A percentile compares a stretch with the other conserved stretches of the same genome.
Conservation (phyloP, 2,329 filamentous ascomycete genomes). For the Triangularia verruculosa region DNA sequence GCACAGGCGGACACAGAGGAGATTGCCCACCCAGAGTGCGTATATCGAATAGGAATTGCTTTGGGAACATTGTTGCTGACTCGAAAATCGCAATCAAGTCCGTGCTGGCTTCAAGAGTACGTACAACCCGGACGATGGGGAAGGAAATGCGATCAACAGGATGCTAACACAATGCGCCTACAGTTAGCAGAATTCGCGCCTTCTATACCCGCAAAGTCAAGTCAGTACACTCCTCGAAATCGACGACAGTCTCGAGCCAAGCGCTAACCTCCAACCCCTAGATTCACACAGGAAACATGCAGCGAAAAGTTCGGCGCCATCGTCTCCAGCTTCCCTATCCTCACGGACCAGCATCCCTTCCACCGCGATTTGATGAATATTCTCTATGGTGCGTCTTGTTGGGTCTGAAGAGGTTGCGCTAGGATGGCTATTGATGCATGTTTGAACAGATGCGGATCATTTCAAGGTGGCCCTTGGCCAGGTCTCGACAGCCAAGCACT, state of each 20-base stretch:
- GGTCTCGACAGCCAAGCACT: constrained; percentile 89
- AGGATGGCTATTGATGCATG: constrained; percentile 8
- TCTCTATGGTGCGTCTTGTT: constrained; percentile 61
- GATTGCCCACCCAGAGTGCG: constrained; percentile 76
- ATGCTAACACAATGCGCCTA: constrained; percentile 36
- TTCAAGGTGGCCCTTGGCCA: constrained; percentile 96
- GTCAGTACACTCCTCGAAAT: constrained; percentile 24
- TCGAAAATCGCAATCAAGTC: constrained; percentile 40
- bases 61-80: constrained; percentile 19
- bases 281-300: constrained; percentile 87
- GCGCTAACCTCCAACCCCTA: constrained; percentile 17
- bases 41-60: constrained; percentile 3
- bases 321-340: constrained; percentile 85
- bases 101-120: constrained; percentile 78
- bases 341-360: constrained; percentile 64
- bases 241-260: background rate
- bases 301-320: constrained; percentile 86
- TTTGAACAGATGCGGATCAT: constrained; percentile 70
- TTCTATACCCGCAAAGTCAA: constrained; percentile 99
- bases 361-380: constrained; percentile 84
- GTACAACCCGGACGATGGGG: constrained; percentile 6
- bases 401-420: background rate
- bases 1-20: constrained; percentile 78
- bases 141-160: background rate
- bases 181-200: constrained; percentile 75